These are phyloP conservation scores for Boletus barrowsii DNA, from an alignment of 768 basidiomycete species.

Conservation along the genomic window DNA sequence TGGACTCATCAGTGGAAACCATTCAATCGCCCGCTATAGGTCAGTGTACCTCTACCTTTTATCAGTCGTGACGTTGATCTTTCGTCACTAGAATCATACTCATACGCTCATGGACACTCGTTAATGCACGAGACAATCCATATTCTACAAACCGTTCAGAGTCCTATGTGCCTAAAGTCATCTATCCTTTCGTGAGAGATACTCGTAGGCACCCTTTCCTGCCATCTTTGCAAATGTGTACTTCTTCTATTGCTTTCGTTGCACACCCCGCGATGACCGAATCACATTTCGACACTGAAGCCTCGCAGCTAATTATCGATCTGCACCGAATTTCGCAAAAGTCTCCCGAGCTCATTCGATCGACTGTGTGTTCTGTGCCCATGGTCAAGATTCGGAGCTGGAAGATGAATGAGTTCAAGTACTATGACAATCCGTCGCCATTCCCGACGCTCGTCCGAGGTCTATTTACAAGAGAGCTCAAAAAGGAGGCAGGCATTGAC, in stretches of 20 bases:
- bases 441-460: constrained; percentile 96
- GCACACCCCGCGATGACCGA: constrained; percentile 17
- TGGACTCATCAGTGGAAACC: constrained; percentile 90
- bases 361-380: too few relatives aligned
- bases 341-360: constrained; percentile 63
- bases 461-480: constrained; percentile 65
- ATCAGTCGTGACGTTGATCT: not conserved
- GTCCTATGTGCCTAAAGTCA: constrained; percentile 29
- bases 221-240: constrained; percentile 75
- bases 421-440: constrained; percentile 82
- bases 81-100: not conserved
- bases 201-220: constrained; percentile 23
- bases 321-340: constrained; percentile 52
- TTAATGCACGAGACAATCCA: constrained; percentile 1
- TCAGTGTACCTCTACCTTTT: not conserved
- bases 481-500: constrained; percentile 28
- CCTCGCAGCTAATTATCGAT: constrained; percentile 58
- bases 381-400: constrained; percentile 68
- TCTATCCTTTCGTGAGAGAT: constrained; percentile 31
- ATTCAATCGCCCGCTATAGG: constrained; percentile 48
- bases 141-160: constrained; percentile 16
- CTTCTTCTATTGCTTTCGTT: constrained; percentile 64
- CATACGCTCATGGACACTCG: not conserved
- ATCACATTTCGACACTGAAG: constrained; percentile 31
- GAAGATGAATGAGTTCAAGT: constrained; percentile 99